Base-by-base conservation (phyloP, 2,329 filamentous ascomycete species). In the Xylariaceae sp. region DNA sequence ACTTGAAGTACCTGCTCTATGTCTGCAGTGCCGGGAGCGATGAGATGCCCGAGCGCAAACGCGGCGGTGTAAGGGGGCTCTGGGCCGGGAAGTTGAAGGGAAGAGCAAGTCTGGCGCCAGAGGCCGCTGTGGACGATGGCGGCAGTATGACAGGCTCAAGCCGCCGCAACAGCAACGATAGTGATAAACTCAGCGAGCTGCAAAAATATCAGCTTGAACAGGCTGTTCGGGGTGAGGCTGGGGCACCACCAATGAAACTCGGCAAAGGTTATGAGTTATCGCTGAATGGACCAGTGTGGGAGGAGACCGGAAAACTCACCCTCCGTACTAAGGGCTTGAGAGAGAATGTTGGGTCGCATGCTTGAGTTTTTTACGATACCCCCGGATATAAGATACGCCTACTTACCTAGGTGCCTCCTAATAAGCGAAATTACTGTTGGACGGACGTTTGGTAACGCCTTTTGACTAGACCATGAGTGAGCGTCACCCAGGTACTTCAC, bases 1-100 rank as follows among this genome's bases (percentile, higher is more conserved):
- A 98, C 58, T 71, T 98, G 9, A 95, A 95, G 62, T 96, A 95
- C 54, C 69, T 97, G 13, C 70, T 97, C 2, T 95, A 94, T 54
- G 84, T 97, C 2, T 85, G 89, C 51, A 93, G 87, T 24, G 88
- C 89, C 0, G 89, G 89, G 0, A 83, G 62, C 2, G 75, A 78
- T 19, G 76, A 83, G 42, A 62, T 83, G 2, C 80, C 80, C 0
- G 76, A 77, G 54, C 68, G 80, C 30, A 83, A 81, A 48, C 70
- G 70, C 31, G 80, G 80, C 11, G 80, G 79, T 9, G 73, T 84
- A 0, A 65, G 78, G 19, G 80, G 79, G 0, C 59, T 84, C 2
- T 75, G 22, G 22, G 22, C 22, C 6, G 22, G 22, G 22, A 26
- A 11, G 22, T 6, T 26, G 22, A 26, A 26, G 35, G 38, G 19